Percentiles rank a stretch among this genome's conserved stretches.
Evolutionary conservation across 805 yeast genomes (phyloP).

Genomic region (Saccharomyces cerevisiae): DNA sequence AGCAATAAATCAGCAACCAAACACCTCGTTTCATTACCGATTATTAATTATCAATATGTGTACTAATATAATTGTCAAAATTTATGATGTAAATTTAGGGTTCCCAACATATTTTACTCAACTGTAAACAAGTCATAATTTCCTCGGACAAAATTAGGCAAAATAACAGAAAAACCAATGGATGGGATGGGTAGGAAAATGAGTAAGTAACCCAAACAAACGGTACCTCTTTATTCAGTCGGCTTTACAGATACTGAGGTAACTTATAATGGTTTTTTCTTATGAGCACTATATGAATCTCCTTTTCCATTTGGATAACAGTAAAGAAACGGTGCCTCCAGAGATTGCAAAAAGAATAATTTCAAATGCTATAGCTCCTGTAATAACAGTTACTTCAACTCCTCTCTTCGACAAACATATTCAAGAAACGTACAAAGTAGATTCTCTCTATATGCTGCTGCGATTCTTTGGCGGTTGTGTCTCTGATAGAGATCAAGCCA

Average conservation of each 20-base stretch:
- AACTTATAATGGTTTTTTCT: constrained; percentile 6
- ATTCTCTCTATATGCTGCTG: constrained; percentile 26
- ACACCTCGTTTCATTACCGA: background rate
- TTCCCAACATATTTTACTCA: background rate
- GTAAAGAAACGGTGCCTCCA: constrained; percentile 23
- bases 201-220: background rate
- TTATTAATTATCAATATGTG: background rate
- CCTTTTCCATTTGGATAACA: constrained; percentile 20
- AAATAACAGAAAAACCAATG: background rate
- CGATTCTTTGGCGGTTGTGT: constrained; percentile 30
- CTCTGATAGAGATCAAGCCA: constrained; percentile 28
- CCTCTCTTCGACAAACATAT: constrained; percentile 24
- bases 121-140: background rate
- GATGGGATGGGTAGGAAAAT: background rate
- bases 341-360: constrained; percentile 28
- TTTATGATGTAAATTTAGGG: background rate
- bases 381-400: constrained; percentile 27
- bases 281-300: constrained; percentile 29
- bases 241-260: background rate
- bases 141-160: background rate
- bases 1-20: constrained; percentile 2
- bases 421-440: constrained; percentile 18
- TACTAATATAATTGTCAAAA: background rate
- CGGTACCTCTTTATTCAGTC: background rate
- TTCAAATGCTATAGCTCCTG: constrained; percentile 29